Evolutionary conservation across 768 basidiomycete species (phyloP).

Genomic region (Termitomyces sp.): DNA sequence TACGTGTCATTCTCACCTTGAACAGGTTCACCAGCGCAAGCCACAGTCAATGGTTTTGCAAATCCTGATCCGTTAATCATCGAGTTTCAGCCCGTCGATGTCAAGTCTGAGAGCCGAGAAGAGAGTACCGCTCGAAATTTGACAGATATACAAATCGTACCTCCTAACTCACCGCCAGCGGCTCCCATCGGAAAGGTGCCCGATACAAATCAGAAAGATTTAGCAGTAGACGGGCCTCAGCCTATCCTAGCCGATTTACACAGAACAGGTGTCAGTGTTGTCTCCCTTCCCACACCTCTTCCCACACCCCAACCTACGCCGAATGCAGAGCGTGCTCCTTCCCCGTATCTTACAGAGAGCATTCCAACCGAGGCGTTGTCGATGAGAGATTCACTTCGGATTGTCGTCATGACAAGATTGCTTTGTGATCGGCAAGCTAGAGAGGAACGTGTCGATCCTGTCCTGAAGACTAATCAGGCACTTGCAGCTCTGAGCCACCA

Average conservation of each 20-base stretch:
- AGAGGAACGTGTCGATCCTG: constrained; percentile 55
- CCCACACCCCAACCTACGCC: constrained; percentile 5
- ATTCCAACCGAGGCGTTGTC: constrained; percentile 40
- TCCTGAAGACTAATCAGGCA: constrained; percentile 54
- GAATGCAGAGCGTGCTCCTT: constrained; percentile 2
- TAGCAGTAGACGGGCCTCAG: not conserved
- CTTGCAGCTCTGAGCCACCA: constrained; percentile 28
- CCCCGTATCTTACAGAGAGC: constrained; percentile 17
- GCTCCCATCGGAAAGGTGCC: not conserved
- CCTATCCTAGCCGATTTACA: not conserved
- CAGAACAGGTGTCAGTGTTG: not conserved
- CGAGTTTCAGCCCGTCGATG: not conserved
- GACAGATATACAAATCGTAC: not conserved
- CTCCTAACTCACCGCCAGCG: not conserved
- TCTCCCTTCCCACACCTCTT: constrained; percentile 6
- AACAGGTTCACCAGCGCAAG: not conserved
- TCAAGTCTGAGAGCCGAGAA: not conserved
- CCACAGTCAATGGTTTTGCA: not conserved
- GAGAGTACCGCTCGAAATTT: not conserved
- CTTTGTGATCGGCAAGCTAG: constrained; percentile 55
- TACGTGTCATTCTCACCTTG: not conserved
- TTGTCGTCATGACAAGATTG: constrained; percentile 57
- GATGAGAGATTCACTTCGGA: constrained; percentile 53
- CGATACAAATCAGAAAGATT: not conserved
- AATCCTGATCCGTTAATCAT: not conserved